Conservation (phyloP, 371 early-diverging fungal species). For the Saksenaea oblongispora region DNA sequence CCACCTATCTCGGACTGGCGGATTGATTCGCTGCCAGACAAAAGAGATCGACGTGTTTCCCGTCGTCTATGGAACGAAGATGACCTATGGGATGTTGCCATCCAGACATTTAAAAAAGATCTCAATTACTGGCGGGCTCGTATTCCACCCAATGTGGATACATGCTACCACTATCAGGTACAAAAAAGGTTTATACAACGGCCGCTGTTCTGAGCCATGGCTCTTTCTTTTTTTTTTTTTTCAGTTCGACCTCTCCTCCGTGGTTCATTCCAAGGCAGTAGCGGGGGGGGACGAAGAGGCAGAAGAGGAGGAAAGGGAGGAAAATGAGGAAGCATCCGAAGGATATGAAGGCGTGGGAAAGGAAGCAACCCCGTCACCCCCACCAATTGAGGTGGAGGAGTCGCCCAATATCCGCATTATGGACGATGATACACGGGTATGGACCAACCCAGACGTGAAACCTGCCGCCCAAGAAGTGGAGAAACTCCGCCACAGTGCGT, state of each 20-base stretch:
- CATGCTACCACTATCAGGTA: slow-evolving; percentile 4
- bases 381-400: neutral
- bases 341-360: too few species aligned
- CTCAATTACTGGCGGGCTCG: slow-evolving; percentile 30
- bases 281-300: neutral
- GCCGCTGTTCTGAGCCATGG: too few species aligned
- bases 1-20: slow-evolving; percentile 22
- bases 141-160: slow-evolving; percentile 31
- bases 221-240: too few species aligned
- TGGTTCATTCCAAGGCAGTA: neutral
- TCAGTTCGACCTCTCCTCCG: neutral
- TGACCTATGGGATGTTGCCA: slow-evolving; percentile 27
- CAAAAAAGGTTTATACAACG: slow-evolving; percentile 14
- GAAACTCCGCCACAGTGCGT: neutral
- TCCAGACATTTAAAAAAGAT: slow-evolving; percentile 25
- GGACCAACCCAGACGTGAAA: slow-evolving; percentile 1
- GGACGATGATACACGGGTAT: neutral
- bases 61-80: slow-evolving; percentile 15
- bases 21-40: slow-evolving; percentile 30
- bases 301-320: neutral
- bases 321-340: neutral
- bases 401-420: neutral
- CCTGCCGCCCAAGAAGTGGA: neutral
- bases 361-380: neutral
- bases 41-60: slow-evolving; percentile 9